These are phyloP conservation scores for Xylaria sp. DNA, from an alignment of 2,329 filamentous ascomycete species.

Conservation along the genomic window DNA sequence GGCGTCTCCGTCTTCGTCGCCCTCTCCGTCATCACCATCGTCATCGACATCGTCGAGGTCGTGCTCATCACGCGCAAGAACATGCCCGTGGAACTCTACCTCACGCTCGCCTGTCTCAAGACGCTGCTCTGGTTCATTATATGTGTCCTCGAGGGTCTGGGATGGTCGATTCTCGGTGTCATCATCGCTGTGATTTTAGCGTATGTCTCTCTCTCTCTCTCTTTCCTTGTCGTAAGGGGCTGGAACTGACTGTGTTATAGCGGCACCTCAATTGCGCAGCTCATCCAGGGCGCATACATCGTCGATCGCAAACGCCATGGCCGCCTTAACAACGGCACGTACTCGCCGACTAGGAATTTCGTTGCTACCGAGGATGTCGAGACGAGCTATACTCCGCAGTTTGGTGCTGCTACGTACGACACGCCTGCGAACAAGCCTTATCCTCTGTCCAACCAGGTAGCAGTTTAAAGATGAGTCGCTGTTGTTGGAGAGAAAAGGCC, in stretches of 20 bases:
- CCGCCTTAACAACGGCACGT: no score
- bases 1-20: constrained; percentile 22
- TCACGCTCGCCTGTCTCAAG: constrained; percentile 24
- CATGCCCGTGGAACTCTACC: constrained; percentile 24
- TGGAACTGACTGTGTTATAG: constrained; percentile 4
- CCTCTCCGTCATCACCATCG: constrained; percentile 20
- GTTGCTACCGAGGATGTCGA: no score
- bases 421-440: no score
- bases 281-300: constrained; percentile 24
- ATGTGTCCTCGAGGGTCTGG: constrained; percentile 19
- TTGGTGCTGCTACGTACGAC: no score
- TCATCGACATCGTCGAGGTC: constrained; percentile 26
- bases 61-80: constrained; percentile 20
- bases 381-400: no score
- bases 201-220: neutral
- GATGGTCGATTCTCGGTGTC: neutral
- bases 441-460: no score
- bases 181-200: neutral
- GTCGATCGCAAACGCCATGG: constrained; percentile 23
- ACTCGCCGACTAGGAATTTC: no score
- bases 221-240: no score
- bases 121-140: constrained; percentile 22
- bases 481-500: no score
- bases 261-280: constrained; percentile 20
- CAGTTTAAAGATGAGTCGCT: no score